Conservation (phyloP, 306 rosid species). For the Phaseolus lunatus region DNA sequence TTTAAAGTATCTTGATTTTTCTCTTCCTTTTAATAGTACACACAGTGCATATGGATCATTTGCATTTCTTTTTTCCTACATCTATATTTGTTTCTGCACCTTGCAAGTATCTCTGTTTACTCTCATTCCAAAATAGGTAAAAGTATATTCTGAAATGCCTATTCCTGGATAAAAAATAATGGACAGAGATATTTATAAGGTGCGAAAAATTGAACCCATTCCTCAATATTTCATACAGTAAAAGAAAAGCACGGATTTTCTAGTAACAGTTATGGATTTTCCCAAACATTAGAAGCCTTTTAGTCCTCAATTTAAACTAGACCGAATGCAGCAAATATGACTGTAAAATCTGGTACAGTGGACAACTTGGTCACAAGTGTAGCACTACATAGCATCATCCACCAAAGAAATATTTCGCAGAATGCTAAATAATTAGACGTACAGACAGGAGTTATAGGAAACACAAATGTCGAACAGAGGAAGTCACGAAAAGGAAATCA, state of each 20-base stretch:
- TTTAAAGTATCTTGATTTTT: neutral
- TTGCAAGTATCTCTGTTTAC: too few species aligned
- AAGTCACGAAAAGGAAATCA: constrained; percentile 47
- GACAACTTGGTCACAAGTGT: constrained; percentile 31
- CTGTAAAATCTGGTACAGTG: constrained; percentile 4
- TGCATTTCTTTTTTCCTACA: neutral
- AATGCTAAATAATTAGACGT: constrained; percentile 12
- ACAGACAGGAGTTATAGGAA: constrained; percentile 8
- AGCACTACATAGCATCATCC: constrained; percentile 24
- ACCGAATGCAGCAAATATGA: constrained; percentile 34
- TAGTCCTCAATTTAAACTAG: constrained; percentile 40
- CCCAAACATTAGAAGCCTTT: neutral
- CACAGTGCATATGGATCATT: neutral
- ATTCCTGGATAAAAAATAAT: too few species aligned
- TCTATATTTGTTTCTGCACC: too few species aligned
- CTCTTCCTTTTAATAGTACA: neutral
- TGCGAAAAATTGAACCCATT: neutral
- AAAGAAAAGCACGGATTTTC: neutral
- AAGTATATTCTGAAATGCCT: too few species aligned
- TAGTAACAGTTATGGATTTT: neutral
- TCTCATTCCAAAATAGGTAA: too few species aligned
- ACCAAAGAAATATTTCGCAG: constrained; percentile 10
- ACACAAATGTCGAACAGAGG: constrained; percentile 19
- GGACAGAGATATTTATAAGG: too few species aligned
- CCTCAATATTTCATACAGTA: neutral